Base-by-base conservation (phyloP, 495 filamentous ascomycete genomes). In the Penicillium crystallinum region DNA sequence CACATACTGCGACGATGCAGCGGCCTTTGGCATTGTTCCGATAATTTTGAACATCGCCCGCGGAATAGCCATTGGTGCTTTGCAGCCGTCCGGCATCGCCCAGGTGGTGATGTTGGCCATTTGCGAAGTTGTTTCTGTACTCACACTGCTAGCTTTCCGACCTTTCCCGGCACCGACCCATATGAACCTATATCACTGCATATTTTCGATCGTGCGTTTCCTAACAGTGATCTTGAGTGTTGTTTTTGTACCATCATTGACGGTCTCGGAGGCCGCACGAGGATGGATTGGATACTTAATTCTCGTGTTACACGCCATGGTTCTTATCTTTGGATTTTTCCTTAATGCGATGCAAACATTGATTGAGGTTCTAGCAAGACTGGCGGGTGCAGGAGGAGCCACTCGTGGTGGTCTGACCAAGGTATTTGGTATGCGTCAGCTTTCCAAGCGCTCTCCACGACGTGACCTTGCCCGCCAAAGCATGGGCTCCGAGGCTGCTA, bases 211-310 rank as follows among this genome's bases (percentile, higher is more conserved):
- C 11, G 72, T 95, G 14, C 83, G 93, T 17, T 83, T 97, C 44
- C 67, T 90, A 11, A 85, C 84, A 1, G 82, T 93, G 33, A 76
- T 97, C 27, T 74, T 98, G 18, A 92, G 88, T 73, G 81, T 96
- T 21, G 79, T 91, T 2, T 98, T 98, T 67, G 78, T 91, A 11
- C 90, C 91, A 2, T 86, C 87, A 11, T 74, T 97, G 4, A 82
- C 83, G 3, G 81, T 97, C 7, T 79, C 81, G 2, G 83, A 91
- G 58, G 81, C 84, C 0, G 75, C 89, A 4, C 90, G 89, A 58
- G 89, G 91, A 12, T 98, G 93, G 93, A 88, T 97, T 57, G 93
- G 92, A 27, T 98, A 97, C 66, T 80, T 84, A 17, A 96, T 97
- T 48, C 79, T 98, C 23, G 66, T 95, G 19, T 77, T 95, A 46